Base-by-base conservation (phyloP, 2,329 filamentous ascomycete species). In the Pseudogymnoascus sp. region DNA sequence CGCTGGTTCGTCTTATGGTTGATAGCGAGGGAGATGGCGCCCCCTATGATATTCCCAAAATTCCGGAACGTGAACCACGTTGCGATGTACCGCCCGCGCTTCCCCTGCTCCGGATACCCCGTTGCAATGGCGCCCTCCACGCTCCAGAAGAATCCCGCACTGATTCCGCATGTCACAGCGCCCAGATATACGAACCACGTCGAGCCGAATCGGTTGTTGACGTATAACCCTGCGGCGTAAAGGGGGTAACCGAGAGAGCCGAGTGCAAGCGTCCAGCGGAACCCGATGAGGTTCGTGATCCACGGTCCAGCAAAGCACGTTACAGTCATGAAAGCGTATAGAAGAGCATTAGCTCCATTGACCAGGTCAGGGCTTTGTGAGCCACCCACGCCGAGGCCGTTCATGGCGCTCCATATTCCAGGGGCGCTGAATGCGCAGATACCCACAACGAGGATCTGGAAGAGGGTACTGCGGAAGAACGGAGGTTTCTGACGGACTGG, bases 11-110 rank as follows among this genome's bases (percentile, higher is more conserved):
- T 67, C 37, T 70, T 71, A 29, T 73, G 70, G 65, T 81, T 82
- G 8, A 82, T 67, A 0, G 75, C 80, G 2, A 82, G 72, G 19
- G 78, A 78, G 64, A 82, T 81, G 2, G 78, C 75, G 2, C 79
- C 80, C 10, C 80, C 80, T 6, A 83, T 75, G 26, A 81, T 78
- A 16, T 76, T 74, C 0, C 76, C 77, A 2, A 73, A 69, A 12
- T 75, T 75, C 16, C 75, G 74, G 55, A 75, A 75, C 4, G 73
- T 73, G 60, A 78, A 72, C 77, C 77, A 80, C 26, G 66, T 70
- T 3, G 69, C 66, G 2, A 67, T 62, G 21, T 67, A 67, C 29
- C 64, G 63, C 12, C 63, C 69, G 60, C 69, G 64, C 60, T 72
- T 70, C 66, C 39, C 63, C 0, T 66, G 64, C 45, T 67, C 65